Evolutionary conservation across 2,329 filamentous ascomycete genomes (phyloP), one percentile per base, ranked within the genome.

Genomic region (Dissoconium aciculare): DNA sequence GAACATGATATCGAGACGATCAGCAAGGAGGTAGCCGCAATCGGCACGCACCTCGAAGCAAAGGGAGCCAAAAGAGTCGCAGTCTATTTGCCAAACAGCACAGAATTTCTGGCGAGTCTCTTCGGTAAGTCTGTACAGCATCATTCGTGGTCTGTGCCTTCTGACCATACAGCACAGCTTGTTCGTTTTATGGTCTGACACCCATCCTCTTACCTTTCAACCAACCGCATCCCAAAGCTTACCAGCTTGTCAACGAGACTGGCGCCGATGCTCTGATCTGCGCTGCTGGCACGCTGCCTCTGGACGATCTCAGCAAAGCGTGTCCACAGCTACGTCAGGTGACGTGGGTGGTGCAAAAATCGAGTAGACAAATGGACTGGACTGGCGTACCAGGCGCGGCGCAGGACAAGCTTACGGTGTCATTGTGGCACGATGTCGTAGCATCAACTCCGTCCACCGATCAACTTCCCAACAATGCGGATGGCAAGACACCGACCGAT

Each of bases 331-430:
- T 98, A 27, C 75, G 74, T 38, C 73, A 84, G 43, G 66, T 93
- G 17, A 70, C 94, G 44, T 95, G 85, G 82, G 85, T 94, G 9
- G 83, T 91, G 4, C 87, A 94, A 46, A 71, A 83, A 49, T 83
- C 83, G 25, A 94, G 76, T 60, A 72, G 74, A 44, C 87, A 95
- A 52, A 78, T 98, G 67, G 85, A 93, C 56, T 98, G 87, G 85
- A 85, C 82, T 45, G 81, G 87, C 51, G 71, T 85, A 2, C 84
- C 85, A 8, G 70, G 78, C 48, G 78, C 79, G 30, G 75, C 77
- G 34, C 77, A 77, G 11, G 71, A 77, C 34, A 74, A 67, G 38
- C 65, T 92, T 37, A 79, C 79, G 33, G 79, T 94, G 11, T 71
- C 75, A n/a, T 89, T 87, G 10, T 98, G 87, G 85, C 81, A 92